Evolutionary conservation across 1,139 yeast genomes (phyloP).

Genomic region (Candida tropicalis): DNA sequence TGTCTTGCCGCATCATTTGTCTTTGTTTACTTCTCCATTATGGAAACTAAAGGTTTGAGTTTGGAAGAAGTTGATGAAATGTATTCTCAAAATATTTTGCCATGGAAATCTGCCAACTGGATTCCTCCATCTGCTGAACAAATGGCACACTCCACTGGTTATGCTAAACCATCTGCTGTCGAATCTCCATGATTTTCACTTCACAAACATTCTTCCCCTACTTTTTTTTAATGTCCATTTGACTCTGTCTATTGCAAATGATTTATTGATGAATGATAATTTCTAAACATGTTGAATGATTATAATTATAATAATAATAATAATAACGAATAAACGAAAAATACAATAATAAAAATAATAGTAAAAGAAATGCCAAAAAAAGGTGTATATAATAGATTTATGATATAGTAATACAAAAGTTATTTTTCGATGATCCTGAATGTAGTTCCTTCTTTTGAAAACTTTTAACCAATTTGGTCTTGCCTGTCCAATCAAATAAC

Average conservation of each 20-base stretch:
- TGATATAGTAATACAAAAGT: constrained; percentile 52
- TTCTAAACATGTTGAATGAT: too few species aligned
- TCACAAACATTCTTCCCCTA: not conserved
- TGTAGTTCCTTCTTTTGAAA: constrained; percentile 50
- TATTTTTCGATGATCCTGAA: constrained; percentile 60
- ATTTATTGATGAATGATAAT: not conserved
- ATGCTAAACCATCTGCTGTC: constrained; percentile 29
- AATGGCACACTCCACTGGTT: constrained; percentile 36
- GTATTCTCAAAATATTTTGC: constrained; percentile 46
- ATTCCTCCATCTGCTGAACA: constrained; percentile 38
- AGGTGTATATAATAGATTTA: constrained; percentile 7
- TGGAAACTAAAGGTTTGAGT: constrained; percentile 67
- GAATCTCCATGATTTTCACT: constrained; percentile 15
- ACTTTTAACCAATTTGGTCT: constrained; percentile 11
- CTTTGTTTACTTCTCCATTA: constrained; percentile 58
- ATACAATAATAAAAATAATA: not conserved
- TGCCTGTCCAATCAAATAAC: constrained; percentile 57
- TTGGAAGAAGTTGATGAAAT: constrained; percentile 71
- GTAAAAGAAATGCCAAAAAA: not conserved
- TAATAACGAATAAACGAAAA: too few species aligned
- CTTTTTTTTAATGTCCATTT: not conserved
- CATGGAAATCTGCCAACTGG: constrained; percentile 51
- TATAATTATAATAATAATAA: not conserved
- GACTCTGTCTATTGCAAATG: not conserved
- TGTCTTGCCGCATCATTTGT: constrained; percentile 59